Conservation (phyloP, 1,284 basidiomycete genomes). For the Albatrellus sp. region DNA sequence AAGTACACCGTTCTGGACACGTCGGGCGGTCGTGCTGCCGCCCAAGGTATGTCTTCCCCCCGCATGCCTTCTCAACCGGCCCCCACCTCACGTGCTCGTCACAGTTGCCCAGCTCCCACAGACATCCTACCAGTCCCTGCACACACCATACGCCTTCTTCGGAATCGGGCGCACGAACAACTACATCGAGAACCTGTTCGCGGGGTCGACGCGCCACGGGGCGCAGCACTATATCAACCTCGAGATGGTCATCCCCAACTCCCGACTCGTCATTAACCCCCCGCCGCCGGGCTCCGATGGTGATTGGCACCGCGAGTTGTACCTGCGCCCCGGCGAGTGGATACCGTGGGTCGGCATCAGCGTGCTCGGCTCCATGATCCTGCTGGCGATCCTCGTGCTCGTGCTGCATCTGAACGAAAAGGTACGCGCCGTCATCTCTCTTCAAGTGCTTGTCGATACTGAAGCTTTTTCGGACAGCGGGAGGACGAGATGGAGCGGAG, state of each 20-base stretch:
- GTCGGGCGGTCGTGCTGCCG: conserved; percentile 79
- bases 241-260: conserved; percentile 97
- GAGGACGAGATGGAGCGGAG: conserved; percentile 89
- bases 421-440: conserved; percentile 29
- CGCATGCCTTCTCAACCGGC: neutral
- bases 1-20: conserved; percentile 97
- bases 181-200: conserved; percentile 95
- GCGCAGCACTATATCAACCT: conserved; percentile 73
- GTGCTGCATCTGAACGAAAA: conserved; percentile 89
- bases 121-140: conserved; percentile 80
- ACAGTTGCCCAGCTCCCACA: conserved; percentile 92
- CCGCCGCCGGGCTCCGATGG: conserved; percentile 27
- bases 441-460: conserved; percentile 7
- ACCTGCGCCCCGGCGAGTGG: conserved; percentile 92
- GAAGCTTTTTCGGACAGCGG: conserved; percentile 36
- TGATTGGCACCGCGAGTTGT: conserved; percentile 83
- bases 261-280: conserved; percentile 90
- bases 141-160: conserved; percentile 90
- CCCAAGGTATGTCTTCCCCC: conserved; percentile 49
- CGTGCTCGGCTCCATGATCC: conserved; percentile 60
- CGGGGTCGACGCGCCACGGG: conserved; percentile 74
- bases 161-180: conserved; percentile 99
- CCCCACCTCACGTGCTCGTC: conserved; percentile 1
- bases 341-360: conserved; percentile 92
- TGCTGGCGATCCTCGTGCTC: conserved; percentile 76